phyloP scores from a whole-genome alignment of 2,329 filamentous ascomycete genomes.

The Hymenoscyphus linearis region DNA sequence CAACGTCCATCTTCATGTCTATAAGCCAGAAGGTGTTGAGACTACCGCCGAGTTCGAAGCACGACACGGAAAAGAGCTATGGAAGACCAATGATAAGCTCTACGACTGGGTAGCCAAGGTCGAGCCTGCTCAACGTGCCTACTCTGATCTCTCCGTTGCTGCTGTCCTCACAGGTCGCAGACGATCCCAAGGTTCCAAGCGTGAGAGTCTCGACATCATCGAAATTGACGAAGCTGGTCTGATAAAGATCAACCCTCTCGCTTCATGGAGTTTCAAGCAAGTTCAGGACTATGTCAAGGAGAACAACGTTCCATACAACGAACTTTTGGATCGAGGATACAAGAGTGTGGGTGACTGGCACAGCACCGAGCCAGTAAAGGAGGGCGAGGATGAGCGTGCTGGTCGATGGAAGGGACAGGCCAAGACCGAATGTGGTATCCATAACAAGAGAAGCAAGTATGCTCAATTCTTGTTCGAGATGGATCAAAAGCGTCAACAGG shows the following conservation, averaged over 20 bases:
- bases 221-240: slow-evolving; percentile 84
- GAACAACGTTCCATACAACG: slow-evolving; percentile 90
- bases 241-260: slow-evolving; percentile 96
- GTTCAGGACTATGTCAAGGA: slow-evolving; percentile 83
- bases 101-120: slow-evolving; percentile 99
- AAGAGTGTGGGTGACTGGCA: slow-evolving; percentile 99
- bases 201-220: slow-evolving; percentile 83
- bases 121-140: slow-evolving; percentile 89
- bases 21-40: slow-evolving; percentile 74
- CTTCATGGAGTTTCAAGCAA: slow-evolving; percentile 88
- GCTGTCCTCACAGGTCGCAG: slow-evolving; percentile 90
- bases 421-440: slow-evolving; percentile 98
- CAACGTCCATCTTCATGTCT: slow-evolving; percentile 76
- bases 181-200: slow-evolving; percentile 86
- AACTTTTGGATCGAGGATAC: slow-evolving; percentile 86
- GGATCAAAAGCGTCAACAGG: slow-evolving; percentile 31
- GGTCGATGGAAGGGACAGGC: slow-evolving; percentile 93
- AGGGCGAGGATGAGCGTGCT: slow-evolving; percentile 91
- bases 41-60: slow-evolving; percentile 73
- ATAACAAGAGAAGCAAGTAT: slow-evolving; percentile 95
- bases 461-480: slow-evolving; percentile 56
- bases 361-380: slow-evolving; percentile 83
- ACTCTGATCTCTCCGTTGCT: slow-evolving; percentile 78
- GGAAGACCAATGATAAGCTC: slow-evolving; percentile 78
- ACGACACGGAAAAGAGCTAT: slow-evolving; percentile 76